These are phyloP conservation scores for Ceratonia siliqua DNA, from an alignment of 306 rosid genomes.

Conservation along the genomic window DNA sequence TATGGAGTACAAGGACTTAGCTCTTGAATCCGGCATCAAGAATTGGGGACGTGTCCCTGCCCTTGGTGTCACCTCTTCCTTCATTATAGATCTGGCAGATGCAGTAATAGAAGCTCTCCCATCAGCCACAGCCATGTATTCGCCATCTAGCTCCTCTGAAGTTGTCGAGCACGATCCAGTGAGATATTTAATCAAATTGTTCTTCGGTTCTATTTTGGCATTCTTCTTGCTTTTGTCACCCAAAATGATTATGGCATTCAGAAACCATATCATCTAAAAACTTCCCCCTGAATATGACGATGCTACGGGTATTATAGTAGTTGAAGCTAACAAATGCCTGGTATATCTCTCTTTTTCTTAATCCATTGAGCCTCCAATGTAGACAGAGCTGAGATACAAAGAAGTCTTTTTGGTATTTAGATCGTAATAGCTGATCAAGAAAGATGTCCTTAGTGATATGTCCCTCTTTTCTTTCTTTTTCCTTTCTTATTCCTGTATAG, in stretches of 20 bases:
- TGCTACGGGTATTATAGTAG: slow-evolving; percentile 4
- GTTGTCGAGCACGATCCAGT: slow-evolving; percentile 45
- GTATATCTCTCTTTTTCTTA: slow-evolving; percentile 7
- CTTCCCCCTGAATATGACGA: slow-evolving; percentile 7
- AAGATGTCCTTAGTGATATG: background rate
- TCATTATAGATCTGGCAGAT: slow-evolving; percentile 86
- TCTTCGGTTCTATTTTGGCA: slow-evolving; percentile 82
- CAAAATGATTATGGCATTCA: slow-evolving; percentile 58
- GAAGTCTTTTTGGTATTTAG: slow-evolving; percentile 19
- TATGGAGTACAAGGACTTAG: slow-evolving; percentile 91
- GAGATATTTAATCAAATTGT: slow-evolving; percentile 54
- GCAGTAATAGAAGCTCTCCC: slow-evolving; percentile 96
- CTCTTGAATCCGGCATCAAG: slow-evolving; percentile 89
- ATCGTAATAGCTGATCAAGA: background rate
- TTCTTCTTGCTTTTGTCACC: slow-evolving; percentile 75
- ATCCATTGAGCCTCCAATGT: background rate
- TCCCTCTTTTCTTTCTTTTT: background rate
- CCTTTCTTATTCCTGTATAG: background rate
- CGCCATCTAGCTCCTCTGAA: slow-evolving; percentile 49
- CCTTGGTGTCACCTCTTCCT: slow-evolving; percentile 80
- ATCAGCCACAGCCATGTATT: slow-evolving; percentile 64
- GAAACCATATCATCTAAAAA: slow-evolving; percentile 48
- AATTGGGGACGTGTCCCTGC: slow-evolving; percentile 99
- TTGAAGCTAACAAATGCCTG: slow-evolving; percentile 6
- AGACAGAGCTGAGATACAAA: slow-evolving; percentile 15